Conservation (phyloP, 176 grass and related monocot genomes). For the Aegilops bicornis region DNA sequence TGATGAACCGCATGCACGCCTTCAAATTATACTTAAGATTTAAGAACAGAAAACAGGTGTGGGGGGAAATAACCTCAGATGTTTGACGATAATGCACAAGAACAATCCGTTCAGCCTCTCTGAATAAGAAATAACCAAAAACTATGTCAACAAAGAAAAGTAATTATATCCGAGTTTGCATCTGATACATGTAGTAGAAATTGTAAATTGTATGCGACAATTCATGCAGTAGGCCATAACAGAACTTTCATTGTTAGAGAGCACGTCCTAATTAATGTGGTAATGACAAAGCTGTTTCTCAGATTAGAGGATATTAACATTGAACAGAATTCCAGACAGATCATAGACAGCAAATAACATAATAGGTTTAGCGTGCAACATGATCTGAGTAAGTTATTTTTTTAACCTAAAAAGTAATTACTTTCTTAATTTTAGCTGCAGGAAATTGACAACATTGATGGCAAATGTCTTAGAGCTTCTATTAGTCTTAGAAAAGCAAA, state of each 20-base stretch:
- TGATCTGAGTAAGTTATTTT: neutral
- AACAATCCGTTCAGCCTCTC: constrained; percentile 89
- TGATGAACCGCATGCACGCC: neutral
- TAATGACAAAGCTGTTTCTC: constrained; percentile 17
- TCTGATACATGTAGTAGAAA: constrained; percentile 17
- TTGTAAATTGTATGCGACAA: constrained; percentile 18
- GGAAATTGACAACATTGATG: neutral
- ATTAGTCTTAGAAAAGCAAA: neutral
- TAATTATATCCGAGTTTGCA: constrained; percentile 7
- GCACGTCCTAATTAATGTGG: neutral
- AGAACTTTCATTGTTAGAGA: constrained; percentile 11
- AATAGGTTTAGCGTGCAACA: neutral
- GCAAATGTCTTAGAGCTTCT: constrained; percentile 14
- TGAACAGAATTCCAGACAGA: neutral
- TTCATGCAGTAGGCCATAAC: neutral
- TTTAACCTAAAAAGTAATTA: neutral
- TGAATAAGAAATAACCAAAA: constrained; percentile 62
- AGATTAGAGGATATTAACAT: constrained; percentile 4
- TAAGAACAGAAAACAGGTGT: constrained; percentile 14
- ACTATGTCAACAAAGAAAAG: constrained; percentile 34
- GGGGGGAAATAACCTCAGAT: constrained; percentile 59
- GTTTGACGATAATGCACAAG: constrained; percentile 96
- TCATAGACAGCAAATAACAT: neutral
- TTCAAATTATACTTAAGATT: constrained; percentile 26
- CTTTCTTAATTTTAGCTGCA: neutral